Percentiles rank a stretch among this genome's conserved stretches.
Evolutionary conservation across 2,329 filamentous ascomycete genomes (phyloP).

Genomic region (Proliferodiscus dingleyae): DNA sequence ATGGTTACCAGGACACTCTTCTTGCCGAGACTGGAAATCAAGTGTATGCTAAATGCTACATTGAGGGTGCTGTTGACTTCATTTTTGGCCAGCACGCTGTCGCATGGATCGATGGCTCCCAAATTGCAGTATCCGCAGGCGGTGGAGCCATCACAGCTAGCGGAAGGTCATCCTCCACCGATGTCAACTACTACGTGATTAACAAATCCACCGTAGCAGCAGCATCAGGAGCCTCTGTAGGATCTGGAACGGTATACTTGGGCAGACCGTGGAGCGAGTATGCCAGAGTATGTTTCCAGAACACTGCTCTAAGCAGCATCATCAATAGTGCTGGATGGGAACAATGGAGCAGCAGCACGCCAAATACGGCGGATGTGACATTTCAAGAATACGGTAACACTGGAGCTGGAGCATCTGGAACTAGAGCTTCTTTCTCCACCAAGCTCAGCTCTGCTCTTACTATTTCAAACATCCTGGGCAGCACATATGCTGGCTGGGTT

Average conservation of each 20-base stretch:
- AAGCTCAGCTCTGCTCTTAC: slow-evolving; percentile 36
- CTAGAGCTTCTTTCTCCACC: slow-evolving; percentile 42
- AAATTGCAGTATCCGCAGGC: slow-evolving; percentile 41
- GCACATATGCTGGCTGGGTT: slow-evolving; percentile 38
- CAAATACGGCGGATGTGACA: slow-evolving; percentile 42
- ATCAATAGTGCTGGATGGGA: slow-evolving; percentile 49
- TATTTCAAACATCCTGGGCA: slow-evolving; percentile 43
- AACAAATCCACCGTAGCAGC: slow-evolving; percentile 45
- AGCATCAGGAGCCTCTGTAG: slow-evolving; percentile 35
- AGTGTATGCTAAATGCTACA: slow-evolving; percentile 51
- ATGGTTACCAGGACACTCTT: slow-evolving; percentile 53
- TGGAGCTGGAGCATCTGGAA: slow-evolving; percentile 45
- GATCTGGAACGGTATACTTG: slow-evolving; percentile 40
- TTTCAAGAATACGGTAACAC: slow-evolving; percentile 51
- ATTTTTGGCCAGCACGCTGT: slow-evolving; percentile 51
- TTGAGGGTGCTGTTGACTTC: slow-evolving; percentile 55
- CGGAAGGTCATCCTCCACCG: slow-evolving; percentile 36
- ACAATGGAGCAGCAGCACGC: slow-evolving; percentile 39
- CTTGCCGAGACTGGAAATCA: slow-evolving; percentile 46
- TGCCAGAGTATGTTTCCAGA: slow-evolving; percentile 48
- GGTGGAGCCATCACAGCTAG: slow-evolving; percentile 44
- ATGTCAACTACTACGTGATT: slow-evolving; percentile 49
- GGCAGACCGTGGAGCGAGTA: slow-evolving; percentile 50
- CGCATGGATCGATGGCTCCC: slow-evolving; percentile 47
- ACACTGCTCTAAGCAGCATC: slow-evolving; percentile 41